Percentiles rank a stretch among this genome's conserved stretches.
phyloP scores from a whole-genome alignment of 345 rosid genomes.

The Salix exigua region DNA sequence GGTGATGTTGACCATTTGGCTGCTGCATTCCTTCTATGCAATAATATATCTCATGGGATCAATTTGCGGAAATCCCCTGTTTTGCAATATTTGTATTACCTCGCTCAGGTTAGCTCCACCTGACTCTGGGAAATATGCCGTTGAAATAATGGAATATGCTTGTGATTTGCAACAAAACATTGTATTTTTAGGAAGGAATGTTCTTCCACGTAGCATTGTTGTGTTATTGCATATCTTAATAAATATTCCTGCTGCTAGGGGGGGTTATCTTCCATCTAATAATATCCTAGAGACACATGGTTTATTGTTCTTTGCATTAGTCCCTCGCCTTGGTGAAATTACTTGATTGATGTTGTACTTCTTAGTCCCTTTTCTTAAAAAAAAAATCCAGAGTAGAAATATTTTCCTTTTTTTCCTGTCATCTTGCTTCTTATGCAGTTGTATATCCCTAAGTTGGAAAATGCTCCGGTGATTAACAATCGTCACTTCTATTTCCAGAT shows the following conservation, averaged over 20 bases:
- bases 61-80: slow-evolving; percentile 51
- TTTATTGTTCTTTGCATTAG: too few species aligned
- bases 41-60: slow-evolving; percentile 54
- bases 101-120: slow-evolving; percentile 44
- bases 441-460: neutral
- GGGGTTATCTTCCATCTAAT: neutral
- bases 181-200: neutral
- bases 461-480: neutral
- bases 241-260: neutral
- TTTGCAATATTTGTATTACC: slow-evolving; percentile 53
- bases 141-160: slow-evolving; percentile 3
- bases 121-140: neutral
- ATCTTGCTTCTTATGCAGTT: neutral
- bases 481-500: slow-evolving; percentile 20
- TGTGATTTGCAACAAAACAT: neutral
- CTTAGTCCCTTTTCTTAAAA: too few species aligned
- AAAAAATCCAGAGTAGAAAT: neutral
- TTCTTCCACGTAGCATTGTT: neutral
- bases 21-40: slow-evolving; percentile 47
- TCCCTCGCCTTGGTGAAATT: too few species aligned
- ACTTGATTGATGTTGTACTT: too few species aligned
- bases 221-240: neutral
- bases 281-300: too few species aligned
- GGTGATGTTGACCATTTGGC: slow-evolving; percentile 57
- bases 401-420: neutral